Evolutionary conservation across 345 rosid species (phyloP), one percentile per base, ranked within the genome.

Genomic region (Arabis alpina): DNA sequence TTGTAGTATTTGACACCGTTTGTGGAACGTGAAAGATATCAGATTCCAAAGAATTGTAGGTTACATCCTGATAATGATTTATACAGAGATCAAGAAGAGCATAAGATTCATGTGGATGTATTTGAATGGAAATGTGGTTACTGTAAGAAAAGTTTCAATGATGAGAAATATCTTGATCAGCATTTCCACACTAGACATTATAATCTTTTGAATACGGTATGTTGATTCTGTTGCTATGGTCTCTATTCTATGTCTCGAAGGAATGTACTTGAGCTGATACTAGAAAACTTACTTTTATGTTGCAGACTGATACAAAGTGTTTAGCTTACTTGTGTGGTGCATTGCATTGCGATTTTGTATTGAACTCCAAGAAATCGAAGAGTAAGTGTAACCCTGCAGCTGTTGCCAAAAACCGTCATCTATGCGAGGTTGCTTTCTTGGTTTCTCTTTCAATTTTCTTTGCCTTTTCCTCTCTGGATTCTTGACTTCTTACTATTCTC

Each of bases 311-410:
- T 39, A 76, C 85, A 56, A 91, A 86, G 82, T 94, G 99, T 86
- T 80, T 94, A 68, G 97, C 99, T 54, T 93, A 94, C 79, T 51
- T 91, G 50, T 94, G 99, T 76, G 99, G 99, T 28, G 96, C 97
- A 53, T 66, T 94, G 87, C 95, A 91, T 79, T 94, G 99, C 79
- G 99, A 94, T 82, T 83, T 63, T 44, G 77, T 83, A 47, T 73
- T 86, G 72, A 82, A 73, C 63, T 79, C 95, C 40, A 89, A 86
- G 82, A 78, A 83, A 58, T 65, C 66, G 0, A 91, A 84, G 78
- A 71, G 72, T 54, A 94, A 89, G 75, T 94, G 99, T 82, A 91
- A 91, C 70, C 96, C 93, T 72, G 93, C 93, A 14, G 93, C 99
- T 74, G 89, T 78, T 62, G 84, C 86, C 7, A 84, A 82, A 82